Percentiles rank a stretch among this genome's conserved stretches.
Evolutionary conservation across 2,329 filamentous ascomycete species (phyloP).

Genomic region (Drechslerella stenobrocha): DNA sequence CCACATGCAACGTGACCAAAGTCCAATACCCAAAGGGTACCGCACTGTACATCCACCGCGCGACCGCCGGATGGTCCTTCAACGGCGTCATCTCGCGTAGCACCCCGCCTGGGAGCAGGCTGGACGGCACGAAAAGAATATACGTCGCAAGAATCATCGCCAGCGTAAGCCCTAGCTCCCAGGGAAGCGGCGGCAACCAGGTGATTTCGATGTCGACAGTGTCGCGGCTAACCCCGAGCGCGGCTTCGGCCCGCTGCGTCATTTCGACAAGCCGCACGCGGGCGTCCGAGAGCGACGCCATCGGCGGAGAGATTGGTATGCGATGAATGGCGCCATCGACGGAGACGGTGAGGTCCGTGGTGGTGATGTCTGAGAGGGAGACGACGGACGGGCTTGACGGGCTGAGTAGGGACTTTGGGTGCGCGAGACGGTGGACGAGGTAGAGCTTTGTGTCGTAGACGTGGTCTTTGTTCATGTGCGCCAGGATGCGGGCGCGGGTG

Average conservation of each 20-base stretch:
- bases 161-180: conserved; percentile 9
- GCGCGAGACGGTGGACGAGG: conserved; percentile 32
- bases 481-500: conserved; percentile 35
- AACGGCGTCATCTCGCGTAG: conserved; percentile 18
- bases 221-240: conserved; percentile 30
- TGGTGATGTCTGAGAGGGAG: conserved; percentile 33
- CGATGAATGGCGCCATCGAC: conserved; percentile 25
- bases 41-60: conserved; percentile 23
- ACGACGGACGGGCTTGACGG: conserved; percentile 18
- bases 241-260: conserved; percentile 30
- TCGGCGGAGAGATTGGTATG: conserved; percentile 34
- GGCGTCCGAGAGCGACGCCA: conserved; percentile 36
- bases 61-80: conserved; percentile 18
- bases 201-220: conserved; percentile 25
- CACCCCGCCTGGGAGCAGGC: conserved; percentile 23
- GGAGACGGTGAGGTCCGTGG: conserved; percentile 32
- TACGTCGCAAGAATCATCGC: conserved; percentile 6
- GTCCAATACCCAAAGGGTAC: conserved; percentile 20
- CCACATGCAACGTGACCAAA: conserved; percentile 10
- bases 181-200: conserved; percentile 18
- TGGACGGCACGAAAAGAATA: conserved; percentile 35
- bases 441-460: conserved; percentile 45
- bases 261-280: conserved; percentile 34
- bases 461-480: conserved; percentile 47
- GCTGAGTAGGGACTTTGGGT: conserved; percentile 33